Conservation (phyloP, 225 moss, liverwort and hornwort species). For the Bryoerythrophyllum caledonicum region DNA sequence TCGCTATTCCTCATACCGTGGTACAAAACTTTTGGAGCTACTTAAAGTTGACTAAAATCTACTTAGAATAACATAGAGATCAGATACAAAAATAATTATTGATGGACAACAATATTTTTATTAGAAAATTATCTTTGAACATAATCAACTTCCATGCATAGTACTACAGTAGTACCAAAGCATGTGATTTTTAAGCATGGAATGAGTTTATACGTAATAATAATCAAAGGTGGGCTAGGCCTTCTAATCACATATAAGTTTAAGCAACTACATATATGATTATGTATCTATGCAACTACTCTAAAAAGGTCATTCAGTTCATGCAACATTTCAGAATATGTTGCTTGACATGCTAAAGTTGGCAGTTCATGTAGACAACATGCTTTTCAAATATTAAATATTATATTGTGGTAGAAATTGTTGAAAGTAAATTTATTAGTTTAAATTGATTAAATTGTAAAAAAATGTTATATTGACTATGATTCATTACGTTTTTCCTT, state of each 20-base stretch:
- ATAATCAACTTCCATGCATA: constrained; percentile 3
- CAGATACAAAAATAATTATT: no score
- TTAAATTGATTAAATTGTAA: background rate
- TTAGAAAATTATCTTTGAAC: background rate
- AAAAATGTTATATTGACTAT: background rate
- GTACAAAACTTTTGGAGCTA: no score
- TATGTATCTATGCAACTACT: background rate
- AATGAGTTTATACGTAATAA: background rate
- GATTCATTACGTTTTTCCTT: background rate
- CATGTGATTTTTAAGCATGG: background rate
- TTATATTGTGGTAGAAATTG: background rate
- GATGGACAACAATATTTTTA: no score
- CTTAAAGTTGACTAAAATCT: no score
- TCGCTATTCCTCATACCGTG: no score
- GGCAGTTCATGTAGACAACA: background rate
- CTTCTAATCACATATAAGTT: background rate
- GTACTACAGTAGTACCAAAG: background rate
- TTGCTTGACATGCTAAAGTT: background rate
- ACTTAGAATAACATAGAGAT: no score
- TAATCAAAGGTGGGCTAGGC: background rate
- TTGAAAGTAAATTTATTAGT: background rate
- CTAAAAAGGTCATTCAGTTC: background rate
- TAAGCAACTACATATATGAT: no score
- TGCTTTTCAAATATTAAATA: background rate
- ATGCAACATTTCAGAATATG: background rate